Evolutionary conservation across 2,329 filamentous ascomycete species (phyloP), one percentile per base, ranked within the genome.

Genomic region (Hawksworthiomyces lignivorus): DNA sequence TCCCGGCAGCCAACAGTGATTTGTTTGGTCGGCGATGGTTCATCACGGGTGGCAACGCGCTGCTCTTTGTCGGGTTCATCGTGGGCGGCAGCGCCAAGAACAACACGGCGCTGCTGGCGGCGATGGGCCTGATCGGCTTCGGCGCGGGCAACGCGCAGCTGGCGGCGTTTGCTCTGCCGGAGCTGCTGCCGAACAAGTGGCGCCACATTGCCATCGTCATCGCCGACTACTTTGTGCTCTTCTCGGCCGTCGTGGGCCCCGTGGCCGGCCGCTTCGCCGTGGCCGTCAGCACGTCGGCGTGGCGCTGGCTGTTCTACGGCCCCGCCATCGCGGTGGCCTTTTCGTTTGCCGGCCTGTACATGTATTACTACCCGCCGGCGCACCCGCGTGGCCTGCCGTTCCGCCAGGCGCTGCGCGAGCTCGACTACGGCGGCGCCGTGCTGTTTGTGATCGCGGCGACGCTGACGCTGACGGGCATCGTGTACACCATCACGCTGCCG

Each of bases 151-250:
- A 65, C 33, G 64, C 62, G 21, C 65, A 69, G 52, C 55, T 66
- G 40, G 67, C 63, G 14, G 65, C 64, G 30, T 68, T 69, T 50
- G 65, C 63, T 7, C 59, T 70, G 7, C 64, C 66, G 6, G 67
- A 70, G 46, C 59, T 72, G 18, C 58, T 72, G 2, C 67, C 67
- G 1, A 70, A 70, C 53, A 70, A 70, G 50, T 70, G 65, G 64
- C 53, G 67, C 40, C 64, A 69, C 48, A 64, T 62, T 22, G 62
- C 59, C 36, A 61, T 69, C 41, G 62, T 64, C 3, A 54, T 70
- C 33, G 65, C 65, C 4, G 64, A 67, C 48, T 49, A 60, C 18
- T 59, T 59, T 3, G 62, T 67, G 12, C 65, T 65, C 36, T 54
- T 72, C 41, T 61, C 63, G 3, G 66, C 71, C 9, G 61, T 70